These are phyloP conservation scores for Talaromyces ruber DNA, from an alignment of 495 filamentous ascomycete genomes.

Conservation along the genomic window DNA sequence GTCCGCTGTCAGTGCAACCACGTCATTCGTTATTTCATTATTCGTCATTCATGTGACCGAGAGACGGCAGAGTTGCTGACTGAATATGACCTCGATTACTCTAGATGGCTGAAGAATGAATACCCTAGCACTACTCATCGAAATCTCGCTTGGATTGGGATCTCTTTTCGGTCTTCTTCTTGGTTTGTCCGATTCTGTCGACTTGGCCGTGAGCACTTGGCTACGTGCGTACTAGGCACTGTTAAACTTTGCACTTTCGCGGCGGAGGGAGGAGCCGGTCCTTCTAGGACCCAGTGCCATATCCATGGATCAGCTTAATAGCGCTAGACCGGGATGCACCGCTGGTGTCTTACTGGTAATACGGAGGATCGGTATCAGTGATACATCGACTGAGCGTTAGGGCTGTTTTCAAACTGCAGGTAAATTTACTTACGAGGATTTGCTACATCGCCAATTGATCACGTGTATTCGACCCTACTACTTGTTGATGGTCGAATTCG, in stretches of 20 bases:
- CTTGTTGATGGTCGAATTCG: neutral
- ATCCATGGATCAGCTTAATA: conserved; percentile 7
- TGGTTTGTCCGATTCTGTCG: neutral
- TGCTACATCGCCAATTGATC: neutral
- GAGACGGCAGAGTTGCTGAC: neutral
- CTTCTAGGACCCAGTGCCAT: conserved; percentile 6
- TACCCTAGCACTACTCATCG: no score
- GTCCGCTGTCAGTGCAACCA: neutral
- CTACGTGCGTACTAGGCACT: neutral
- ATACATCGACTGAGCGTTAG: neutral
- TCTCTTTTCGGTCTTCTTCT: no score
- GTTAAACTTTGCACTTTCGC: neutral
- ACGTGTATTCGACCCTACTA: neutral
- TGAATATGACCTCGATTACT: no score
- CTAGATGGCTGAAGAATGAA: neutral
- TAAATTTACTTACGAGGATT: neutral
- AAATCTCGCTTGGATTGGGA: no score
- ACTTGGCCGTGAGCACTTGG: neutral
- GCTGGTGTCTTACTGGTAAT: neutral
- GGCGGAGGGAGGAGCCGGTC: conserved; percentile 1
- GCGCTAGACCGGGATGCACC: neutral
- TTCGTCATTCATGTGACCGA: conserved; percentile 1
- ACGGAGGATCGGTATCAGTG: neutral
- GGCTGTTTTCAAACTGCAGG: neutral
- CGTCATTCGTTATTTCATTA: neutral